Evolutionary conservation across 2,329 filamentous ascomycete species (phyloP).

Genomic region (Alternaria hordeiaustralica): DNA sequence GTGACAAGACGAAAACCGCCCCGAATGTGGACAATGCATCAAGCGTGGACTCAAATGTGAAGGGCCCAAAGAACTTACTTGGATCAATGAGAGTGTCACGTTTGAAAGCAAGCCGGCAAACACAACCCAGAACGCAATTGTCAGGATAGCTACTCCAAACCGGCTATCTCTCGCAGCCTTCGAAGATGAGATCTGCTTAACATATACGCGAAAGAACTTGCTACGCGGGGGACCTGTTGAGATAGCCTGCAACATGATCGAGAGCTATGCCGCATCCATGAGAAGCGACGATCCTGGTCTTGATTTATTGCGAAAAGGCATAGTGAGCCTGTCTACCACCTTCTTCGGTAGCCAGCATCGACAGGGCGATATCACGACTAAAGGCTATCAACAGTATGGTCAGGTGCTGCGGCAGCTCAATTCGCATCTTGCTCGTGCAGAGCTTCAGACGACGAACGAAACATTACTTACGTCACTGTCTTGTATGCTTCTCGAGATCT

Average conservation of each 20-base stretch:
- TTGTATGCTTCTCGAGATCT: conserved; percentile 38
- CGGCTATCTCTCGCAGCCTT: conserved; percentile 30
- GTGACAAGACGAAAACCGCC: conserved; percentile 32
- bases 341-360: conserved; percentile 38
- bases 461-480: conserved; percentile 34
- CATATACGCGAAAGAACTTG: conserved; percentile 35
- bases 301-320: conserved; percentile 27
- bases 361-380: conserved; percentile 21
- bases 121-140: not conserved
- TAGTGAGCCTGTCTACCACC: conserved; percentile 31
- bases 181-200: conserved; percentile 33
- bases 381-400: conserved; percentile 34
- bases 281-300: conserved; percentile 17
- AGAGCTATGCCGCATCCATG: not conserved
- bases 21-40: conserved; percentile 31
- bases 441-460: conserved; percentile 29
- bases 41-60: conserved; percentile 33
- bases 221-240: conserved; percentile 35
- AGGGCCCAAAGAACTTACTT: conserved; percentile 32
- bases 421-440: conserved; percentile 18
- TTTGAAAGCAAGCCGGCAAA: not conserved
- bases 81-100: conserved; percentile 25
- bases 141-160: not conserved
- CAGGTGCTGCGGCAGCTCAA: conserved; percentile 34
- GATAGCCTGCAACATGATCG: conserved; percentile 32